Base-by-base conservation (phyloP, 202 grass and related monocot species). In the Panicum hallii region DNA sequence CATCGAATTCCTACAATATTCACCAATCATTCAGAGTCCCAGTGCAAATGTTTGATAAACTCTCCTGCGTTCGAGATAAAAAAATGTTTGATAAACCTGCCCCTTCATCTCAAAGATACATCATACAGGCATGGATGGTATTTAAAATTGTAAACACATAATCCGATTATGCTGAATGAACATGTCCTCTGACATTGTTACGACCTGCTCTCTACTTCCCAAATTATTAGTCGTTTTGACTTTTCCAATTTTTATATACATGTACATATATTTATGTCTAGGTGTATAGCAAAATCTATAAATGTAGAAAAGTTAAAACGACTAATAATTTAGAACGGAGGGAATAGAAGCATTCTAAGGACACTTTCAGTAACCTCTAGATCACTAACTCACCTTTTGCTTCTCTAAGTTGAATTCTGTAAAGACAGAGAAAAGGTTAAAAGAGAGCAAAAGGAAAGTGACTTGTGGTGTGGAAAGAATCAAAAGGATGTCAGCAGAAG, bases 391-490 rank as follows among this genome's bases (percentile, higher is more conserved):
- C 32, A 26, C 11, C 47, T 77, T 81, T 85, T 72, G 1, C 7
- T 57, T 36, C 8, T 16, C 30, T 74, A 75, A 85, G 36, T 64
- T 64, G 42, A 65, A 63, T 26, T 13, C 49, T 66, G 63, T 48
- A 89, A 85, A 78, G 78, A 43, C 54, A 30, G 15, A 52, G 9
- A 71, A 67, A 85, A 70, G 47, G 64, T 36, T 19, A 82, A 77
- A 89, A 66, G 45, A 56, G 14, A 42, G 63, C 19, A 70, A 65
- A 71, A 70, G n/a, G 52, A 70, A 17, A 77, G 66, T 43, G 72
- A 45, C 9, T 19, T 5, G 46, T 53, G 17, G 61, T 66, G 72
- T 82, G 88, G 72, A 89, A 89, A 82, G 78, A 82, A 65, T 78
- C 56, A 72, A 72, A 86, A 65, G 46, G 22, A 74, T 81, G 82